These are phyloP conservation scores for Aspergillus piperis DNA, from an alignment of 2,329 filamentous ascomycete genomes.

Conservation along the genomic window DNA sequence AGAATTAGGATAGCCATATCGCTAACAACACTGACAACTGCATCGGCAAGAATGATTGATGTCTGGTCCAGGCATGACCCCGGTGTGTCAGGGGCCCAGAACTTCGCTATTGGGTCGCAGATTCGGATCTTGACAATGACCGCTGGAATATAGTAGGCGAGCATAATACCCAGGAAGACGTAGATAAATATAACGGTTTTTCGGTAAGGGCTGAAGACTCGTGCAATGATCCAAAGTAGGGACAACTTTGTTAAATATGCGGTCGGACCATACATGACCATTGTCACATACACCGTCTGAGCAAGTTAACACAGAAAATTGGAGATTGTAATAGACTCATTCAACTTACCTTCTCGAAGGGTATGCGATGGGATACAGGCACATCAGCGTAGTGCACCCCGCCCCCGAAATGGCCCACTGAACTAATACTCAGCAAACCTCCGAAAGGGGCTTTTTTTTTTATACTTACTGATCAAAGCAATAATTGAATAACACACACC, in stretches of 20 bases:
- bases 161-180: constrained; percentile 40
- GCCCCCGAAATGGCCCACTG: constrained; percentile 39
- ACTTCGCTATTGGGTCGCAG: constrained; percentile 45
- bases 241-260: constrained; percentile 47
- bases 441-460: not conserved
- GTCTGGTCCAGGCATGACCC: constrained; percentile 31
- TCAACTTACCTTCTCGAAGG: constrained; percentile 39
- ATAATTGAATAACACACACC: constrained; percentile 28
- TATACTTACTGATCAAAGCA: constrained; percentile 25
- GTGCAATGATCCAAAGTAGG: constrained; percentile 48
- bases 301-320: not conserved
- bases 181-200: constrained; percentile 45
- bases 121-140: constrained; percentile 47
- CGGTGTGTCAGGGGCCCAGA: constrained; percentile 36
- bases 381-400: constrained; percentile 42
- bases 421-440: constrained; percentile 12
- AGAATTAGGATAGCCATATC: constrained; percentile 57
- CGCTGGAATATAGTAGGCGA: constrained; percentile 45
- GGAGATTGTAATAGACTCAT: not conserved
- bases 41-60: constrained; percentile 54
- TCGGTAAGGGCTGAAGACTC: constrained; percentile 46
- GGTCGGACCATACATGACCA: constrained; percentile 50
- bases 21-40: constrained; percentile 60
- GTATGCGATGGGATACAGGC: constrained; percentile 26
- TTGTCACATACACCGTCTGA: constrained; percentile 46